Evolutionary conservation across 1,284 basidiomycete genomes (phyloP).

Genomic region (Vanrija sp.): DNA sequence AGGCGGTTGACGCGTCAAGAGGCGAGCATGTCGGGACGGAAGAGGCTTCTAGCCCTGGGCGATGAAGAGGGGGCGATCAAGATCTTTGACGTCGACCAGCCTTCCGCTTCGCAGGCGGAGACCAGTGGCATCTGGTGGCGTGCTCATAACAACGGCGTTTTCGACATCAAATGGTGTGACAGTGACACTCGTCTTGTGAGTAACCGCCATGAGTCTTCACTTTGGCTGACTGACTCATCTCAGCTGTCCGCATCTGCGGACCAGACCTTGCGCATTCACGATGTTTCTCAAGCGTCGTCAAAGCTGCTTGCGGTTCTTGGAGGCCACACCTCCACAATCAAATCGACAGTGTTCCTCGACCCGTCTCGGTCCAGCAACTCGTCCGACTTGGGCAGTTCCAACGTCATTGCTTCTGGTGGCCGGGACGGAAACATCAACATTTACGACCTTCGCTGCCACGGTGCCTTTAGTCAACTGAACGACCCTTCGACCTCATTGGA

Average conservation of each 20-base stretch:
- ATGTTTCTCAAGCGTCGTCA: slow-evolving; percentile 26
- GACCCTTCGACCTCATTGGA: no score
- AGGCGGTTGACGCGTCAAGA: slow-evolving; percentile 22
- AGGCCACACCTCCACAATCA: slow-evolving; percentile 47
- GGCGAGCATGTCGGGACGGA: slow-evolving; percentile 14
- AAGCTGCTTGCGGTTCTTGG: slow-evolving; percentile 30
- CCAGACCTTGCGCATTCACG: slow-evolving; percentile 38
- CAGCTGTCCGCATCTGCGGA: slow-evolving; percentile 48
- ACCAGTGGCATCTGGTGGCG: slow-evolving; percentile 39
- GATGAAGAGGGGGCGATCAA: slow-evolving; percentile 42
- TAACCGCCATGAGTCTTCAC: slow-evolving; percentile 2
- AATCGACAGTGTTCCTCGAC: slow-evolving; percentile 41
- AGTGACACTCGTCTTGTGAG: slow-evolving; percentile 53
- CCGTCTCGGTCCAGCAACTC: slow-evolving; percentile 16
- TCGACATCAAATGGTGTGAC: slow-evolving; percentile 71
- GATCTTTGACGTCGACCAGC: slow-evolving; percentile 39
- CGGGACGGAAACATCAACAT: slow-evolving; percentile 50
- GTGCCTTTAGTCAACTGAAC: slow-evolving; percentile 1
- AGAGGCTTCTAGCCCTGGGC: slow-evolving; percentile 36
- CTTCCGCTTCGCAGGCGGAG: slow-evolving; percentile 20
- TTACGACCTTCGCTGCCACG: slow-evolving; percentile 45
- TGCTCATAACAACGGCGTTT: slow-evolving; percentile 73
- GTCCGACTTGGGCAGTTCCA: slow-evolving; percentile 10
- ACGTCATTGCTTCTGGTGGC: slow-evolving; percentile 42
- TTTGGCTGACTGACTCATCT: background rate